Evolutionary conservation across 2,329 filamentous ascomycete species (phyloP).

Genomic region (Chrysoporthe puriensis): DNA sequence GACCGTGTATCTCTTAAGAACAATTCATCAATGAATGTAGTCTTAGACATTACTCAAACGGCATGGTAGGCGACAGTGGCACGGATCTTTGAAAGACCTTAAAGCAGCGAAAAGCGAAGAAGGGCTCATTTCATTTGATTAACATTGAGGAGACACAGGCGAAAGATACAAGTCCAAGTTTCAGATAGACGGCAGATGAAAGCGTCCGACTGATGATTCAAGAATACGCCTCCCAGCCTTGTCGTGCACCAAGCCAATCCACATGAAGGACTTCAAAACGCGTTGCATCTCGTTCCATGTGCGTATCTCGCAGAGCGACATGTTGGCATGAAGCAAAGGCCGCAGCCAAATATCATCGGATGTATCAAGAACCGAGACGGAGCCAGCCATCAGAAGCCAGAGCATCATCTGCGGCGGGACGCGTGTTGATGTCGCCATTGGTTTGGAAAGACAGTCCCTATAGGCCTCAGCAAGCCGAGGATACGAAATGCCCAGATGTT

Average conservation of each 20-base stretch:
- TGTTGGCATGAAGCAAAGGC: constrained; percentile 31
- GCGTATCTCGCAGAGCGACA: constrained; percentile 27
- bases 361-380: constrained; percentile 32
- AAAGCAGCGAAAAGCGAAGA: too few species aligned
- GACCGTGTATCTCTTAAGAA: too few species aligned
- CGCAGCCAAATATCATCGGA: constrained; percentile 32
- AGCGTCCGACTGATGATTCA: too few species aligned
- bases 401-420: constrained; percentile 30
- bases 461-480: constrained; percentile 30
- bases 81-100: too few species aligned
- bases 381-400: constrained; percentile 36
- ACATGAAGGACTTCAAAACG: constrained; percentile 10
- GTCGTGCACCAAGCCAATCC: constrained; percentile 21
- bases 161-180: too few species aligned
- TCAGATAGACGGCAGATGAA: too few species aligned
- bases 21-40: too few species aligned
- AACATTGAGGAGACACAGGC: too few species aligned
- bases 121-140: too few species aligned
- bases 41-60: too few species aligned
- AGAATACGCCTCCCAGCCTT: too few species aligned
- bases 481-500: constrained; percentile 30
- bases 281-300: constrained; percentile 29
- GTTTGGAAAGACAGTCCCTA: constrained; percentile 11
- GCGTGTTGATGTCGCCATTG: background rate
- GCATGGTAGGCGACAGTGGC: too few species aligned